Conservation (phyloP, 345 rosid species). For the Citrus glauca region DNA sequence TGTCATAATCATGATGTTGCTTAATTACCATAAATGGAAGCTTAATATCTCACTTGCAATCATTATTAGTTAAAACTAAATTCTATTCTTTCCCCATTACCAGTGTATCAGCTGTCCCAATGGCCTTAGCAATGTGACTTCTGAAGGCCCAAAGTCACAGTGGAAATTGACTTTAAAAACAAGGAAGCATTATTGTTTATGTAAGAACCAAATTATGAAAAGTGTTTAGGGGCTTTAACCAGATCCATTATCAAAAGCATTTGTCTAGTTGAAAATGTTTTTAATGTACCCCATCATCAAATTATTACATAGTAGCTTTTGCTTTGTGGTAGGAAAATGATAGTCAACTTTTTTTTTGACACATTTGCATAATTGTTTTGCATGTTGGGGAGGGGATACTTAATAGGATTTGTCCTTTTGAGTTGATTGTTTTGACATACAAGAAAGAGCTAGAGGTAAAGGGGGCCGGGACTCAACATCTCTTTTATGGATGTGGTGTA, state of each 20-base stretch:
- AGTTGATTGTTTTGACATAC: background rate
- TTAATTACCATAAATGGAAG: conserved; percentile 29
- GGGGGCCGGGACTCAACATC: background rate
- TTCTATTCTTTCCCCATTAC: background rate
- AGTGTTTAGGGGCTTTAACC: conserved; percentile 17
- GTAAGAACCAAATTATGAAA: conserved; percentile 17
- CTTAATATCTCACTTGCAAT: conserved; percentile 33
- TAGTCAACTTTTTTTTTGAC: conserved; percentile 26
- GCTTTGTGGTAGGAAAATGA: conserved; percentile 28
- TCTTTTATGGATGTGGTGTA: background rate
- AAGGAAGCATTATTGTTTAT: conserved; percentile 18
- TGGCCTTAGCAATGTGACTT: background rate
- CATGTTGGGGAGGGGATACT: background rate
- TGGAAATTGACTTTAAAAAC: conserved; percentile 27
- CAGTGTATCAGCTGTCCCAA: background rate
- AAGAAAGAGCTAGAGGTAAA: background rate
- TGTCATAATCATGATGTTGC: conserved; percentile 18
- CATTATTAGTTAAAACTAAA: conserved; percentile 8
- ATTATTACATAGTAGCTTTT: conserved; percentile 32
- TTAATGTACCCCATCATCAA: conserved; percentile 16
- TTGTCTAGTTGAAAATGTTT: conserved; percentile 25
- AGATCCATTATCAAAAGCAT: conserved; percentile 18
- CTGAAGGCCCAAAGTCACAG: background rate
- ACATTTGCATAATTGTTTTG: conserved; percentile 23
- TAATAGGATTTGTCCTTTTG: background rate